A percentile compares a stretch with the other conserved stretches of the same genome.
phyloP scores from a whole-genome alignment of 306 rosid genomes.

The Mimosa bimucronata region DNA sequence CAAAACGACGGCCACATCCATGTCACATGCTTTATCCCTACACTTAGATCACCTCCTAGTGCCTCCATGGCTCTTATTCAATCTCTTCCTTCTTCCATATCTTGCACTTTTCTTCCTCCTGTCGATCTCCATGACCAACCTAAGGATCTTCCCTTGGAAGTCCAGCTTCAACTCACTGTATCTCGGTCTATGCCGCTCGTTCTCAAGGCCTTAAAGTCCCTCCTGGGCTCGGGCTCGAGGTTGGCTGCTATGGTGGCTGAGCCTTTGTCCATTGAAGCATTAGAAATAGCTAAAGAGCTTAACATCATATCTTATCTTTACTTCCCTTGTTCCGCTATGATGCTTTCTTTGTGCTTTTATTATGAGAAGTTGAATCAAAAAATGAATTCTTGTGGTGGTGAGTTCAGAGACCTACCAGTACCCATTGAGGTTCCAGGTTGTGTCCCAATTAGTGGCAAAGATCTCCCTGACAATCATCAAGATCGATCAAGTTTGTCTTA shows the following conservation, averaged over 20 bases:
- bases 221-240: background rate
- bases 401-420: constrained; percentile 13
- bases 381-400: background rate
- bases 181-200: constrained; percentile 12
- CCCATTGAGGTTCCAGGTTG: constrained; percentile 30
- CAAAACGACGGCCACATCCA: background rate
- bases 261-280: background rate
- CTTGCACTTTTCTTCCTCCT: constrained; percentile 32
- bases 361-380: constrained; percentile 7
- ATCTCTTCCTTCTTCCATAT: constrained; percentile 17
- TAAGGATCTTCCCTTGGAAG: background rate
- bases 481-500: constrained; percentile 19
- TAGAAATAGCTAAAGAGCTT: background rate
- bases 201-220: background rate
- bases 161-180: constrained; percentile 3
- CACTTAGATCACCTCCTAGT: constrained; percentile 7
- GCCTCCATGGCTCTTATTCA: background rate
- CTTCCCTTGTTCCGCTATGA: constrained; percentile 12
- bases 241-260: constrained; percentile 17
- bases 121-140: background rate
- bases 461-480: constrained; percentile 20
- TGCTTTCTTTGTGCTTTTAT: background rate
- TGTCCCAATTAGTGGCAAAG: constrained; percentile 1
- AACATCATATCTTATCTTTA: constrained; percentile 5
- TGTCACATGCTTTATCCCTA: constrained; percentile 32